These are phyloP conservation scores for Cryptosporidium tyzzeri DNA, from an alignment of 169 alveolate species.

Conservation along the genomic window DNA sequence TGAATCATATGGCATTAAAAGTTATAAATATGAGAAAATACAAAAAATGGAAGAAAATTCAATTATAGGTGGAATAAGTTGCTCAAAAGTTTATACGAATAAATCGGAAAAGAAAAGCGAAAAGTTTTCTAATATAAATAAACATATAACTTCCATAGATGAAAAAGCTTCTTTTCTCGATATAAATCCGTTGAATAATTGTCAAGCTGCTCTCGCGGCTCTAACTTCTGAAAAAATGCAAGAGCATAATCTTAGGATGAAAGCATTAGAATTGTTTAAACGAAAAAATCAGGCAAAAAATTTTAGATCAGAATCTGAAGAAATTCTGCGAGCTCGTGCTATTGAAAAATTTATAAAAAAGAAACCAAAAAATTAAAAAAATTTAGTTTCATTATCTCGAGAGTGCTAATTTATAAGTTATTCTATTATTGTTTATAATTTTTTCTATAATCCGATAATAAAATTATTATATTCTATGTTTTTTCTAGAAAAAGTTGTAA, in stretches of 20 bases:
- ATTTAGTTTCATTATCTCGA: constrained; percentile 1
- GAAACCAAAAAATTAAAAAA: constrained; percentile 1
- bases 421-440: constrained; percentile 5
- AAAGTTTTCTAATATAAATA: background rate
- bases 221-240: background rate
- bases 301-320: constrained; percentile 51
- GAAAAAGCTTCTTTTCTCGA: background rate
- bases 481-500: background rate
- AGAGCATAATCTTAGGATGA: constrained; percentile 29
- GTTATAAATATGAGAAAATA: background rate
- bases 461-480: constrained; percentile 22
- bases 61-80: background rate
- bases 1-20: constrained; percentile 10
- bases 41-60: background rate
- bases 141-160: background rate
- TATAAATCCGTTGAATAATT: background rate
- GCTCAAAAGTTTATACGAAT: background rate
- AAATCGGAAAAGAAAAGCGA: background rate
- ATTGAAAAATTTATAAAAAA: constrained; percentile 46
- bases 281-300: constrained; percentile 24
- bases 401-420: background rate
- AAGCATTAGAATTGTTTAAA: constrained; percentile 40
- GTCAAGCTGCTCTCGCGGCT: background rate
- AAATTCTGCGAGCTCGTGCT: constrained; percentile 46
- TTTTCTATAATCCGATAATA: constrained; percentile 39